Percentiles rank a stretch among this genome's conserved stretches.
These are phyloP conservation scores for Nidularia pulvinata DNA, from an alignment of 768 basidiomycete genomes.

Conservation along the genomic window DNA sequence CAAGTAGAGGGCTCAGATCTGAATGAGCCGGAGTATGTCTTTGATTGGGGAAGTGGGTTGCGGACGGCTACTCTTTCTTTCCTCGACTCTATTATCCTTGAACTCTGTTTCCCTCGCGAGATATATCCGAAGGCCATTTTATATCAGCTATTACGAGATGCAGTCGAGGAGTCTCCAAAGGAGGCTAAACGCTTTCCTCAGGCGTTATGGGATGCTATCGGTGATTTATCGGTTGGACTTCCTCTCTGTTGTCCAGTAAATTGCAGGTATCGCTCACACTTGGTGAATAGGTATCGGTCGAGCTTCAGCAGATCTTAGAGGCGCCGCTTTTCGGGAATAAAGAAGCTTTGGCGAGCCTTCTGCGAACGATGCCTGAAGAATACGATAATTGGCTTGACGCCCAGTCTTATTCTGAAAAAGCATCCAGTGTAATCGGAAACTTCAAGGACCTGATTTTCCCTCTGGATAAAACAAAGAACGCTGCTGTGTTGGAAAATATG, in stretches of 20 bases:
- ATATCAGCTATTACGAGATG: constrained; percentile 67
- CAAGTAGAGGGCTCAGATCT: constrained; percentile 27
- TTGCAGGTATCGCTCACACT: not conserved
- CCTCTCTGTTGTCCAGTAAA: not conserved
- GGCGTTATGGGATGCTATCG: constrained; percentile 78
- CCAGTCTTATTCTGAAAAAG: constrained; percentile 58
- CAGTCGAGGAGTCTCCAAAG: constrained; percentile 69
- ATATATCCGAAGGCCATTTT: constrained; percentile 68
- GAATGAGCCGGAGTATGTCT: constrained; percentile 53
- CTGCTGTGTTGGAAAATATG: constrained; percentile 51
- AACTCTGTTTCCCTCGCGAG: constrained; percentile 75
- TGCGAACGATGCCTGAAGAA: constrained; percentile 54
- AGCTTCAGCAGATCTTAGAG: constrained; percentile 67
- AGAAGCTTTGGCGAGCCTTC: constrained; percentile 46
- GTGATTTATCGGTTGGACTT: constrained; percentile 68
- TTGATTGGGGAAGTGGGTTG: constrained; percentile 59
- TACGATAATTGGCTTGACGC: constrained; percentile 74
- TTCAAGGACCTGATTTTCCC: constrained; percentile 62
- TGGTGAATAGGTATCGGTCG: constrained; percentile 51
- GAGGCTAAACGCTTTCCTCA: constrained; percentile 81
- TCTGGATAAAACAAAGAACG: constrained; percentile 51
- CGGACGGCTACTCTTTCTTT: constrained; percentile 73
- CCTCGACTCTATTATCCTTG: constrained; percentile 82
- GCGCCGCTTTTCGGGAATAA: constrained; percentile 58
- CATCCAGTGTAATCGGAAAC: constrained; percentile 44